These are phyloP conservation scores for Seminavis robusta DNA, from an alignment of 108 stramenopile species.

Conservation along the genomic window DNA sequence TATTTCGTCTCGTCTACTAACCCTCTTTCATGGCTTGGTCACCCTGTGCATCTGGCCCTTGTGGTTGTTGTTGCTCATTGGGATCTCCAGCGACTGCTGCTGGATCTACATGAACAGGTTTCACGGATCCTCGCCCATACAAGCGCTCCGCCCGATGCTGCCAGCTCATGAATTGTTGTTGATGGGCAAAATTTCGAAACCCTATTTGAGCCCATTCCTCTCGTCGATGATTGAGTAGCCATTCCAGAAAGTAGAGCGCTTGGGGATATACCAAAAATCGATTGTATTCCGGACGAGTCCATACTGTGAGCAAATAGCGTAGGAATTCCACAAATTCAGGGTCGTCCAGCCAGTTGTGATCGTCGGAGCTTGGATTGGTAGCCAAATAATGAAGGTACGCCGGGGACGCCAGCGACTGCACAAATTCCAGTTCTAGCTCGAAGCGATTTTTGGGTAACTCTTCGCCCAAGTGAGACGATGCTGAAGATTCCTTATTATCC, in stretches of 20 bases:
- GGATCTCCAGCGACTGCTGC: no score
- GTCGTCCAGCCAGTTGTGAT: slow-evolving; percentile 45
- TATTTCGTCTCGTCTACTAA: no score
- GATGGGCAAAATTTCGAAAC: slow-evolving; percentile 83
- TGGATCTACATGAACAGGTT: no score
- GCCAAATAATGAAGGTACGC: slow-evolving; percentile 85
- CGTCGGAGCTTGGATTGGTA: slow-evolving; percentile 38
- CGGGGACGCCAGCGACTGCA: slow-evolving; percentile 82
- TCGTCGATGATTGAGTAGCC: slow-evolving; percentile 58
- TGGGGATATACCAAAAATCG: slow-evolving; percentile 78
- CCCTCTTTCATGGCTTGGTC: no score
- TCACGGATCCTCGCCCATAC: slow-evolving; percentile 53
- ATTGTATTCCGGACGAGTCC: slow-evolving; percentile 77
- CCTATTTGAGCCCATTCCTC: slow-evolving; percentile 72
- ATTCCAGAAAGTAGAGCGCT: slow-evolving; percentile 77
- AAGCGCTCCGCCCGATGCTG: slow-evolving; percentile 66
- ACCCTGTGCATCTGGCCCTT: no score
- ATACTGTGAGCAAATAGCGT: slow-evolving; percentile 44
- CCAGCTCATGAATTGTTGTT: slow-evolving; percentile 85
- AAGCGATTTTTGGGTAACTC: slow-evolving; percentile 54
- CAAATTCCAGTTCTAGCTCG: slow-evolving; percentile 59
- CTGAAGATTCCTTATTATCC: no score
- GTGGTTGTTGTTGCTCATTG: no score
- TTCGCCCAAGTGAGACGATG: no score
- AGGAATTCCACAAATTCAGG: slow-evolving; percentile 69